Evolutionary conservation across 257 asterid genomes (phyloP).

Genomic region (Salvia miltiorrhiza): DNA sequence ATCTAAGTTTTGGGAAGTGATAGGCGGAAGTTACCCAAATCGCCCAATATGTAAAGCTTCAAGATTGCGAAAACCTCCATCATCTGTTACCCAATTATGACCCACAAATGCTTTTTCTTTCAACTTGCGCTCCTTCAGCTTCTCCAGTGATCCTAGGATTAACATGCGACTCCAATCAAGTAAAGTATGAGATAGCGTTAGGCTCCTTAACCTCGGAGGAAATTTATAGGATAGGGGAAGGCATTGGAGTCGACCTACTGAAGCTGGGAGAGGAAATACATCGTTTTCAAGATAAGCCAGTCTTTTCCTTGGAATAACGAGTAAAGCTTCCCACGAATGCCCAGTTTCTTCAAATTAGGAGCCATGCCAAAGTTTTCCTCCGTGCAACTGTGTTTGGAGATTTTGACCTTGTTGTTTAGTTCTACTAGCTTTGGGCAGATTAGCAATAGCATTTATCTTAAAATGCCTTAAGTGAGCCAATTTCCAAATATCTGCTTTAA

Average conservation of each 20-base stretch:
- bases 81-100: rapidly evolving
- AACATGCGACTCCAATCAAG: neutral
- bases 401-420: too few species aligned
- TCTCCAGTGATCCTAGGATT: neutral
- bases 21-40: neutral
- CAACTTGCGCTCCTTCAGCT: neutral
- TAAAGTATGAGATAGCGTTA: neutral
- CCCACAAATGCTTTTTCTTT: neutral
- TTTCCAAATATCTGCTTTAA: too few species aligned
- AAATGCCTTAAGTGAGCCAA: too few species aligned
- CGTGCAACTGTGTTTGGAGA: too few species aligned
- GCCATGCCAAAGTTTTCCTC: too few species aligned
- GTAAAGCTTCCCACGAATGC: too few species aligned
- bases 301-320: neutral
- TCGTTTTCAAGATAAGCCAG: neutral
- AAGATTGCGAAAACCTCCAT: neutral
- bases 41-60: neutral
- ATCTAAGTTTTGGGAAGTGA: neutral
- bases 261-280: rapidly evolving
- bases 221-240: neutral
- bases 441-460: too few species aligned
- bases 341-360: too few species aligned
- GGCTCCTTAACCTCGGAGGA: neutral
- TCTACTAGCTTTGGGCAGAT: too few species aligned
- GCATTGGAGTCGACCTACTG: neutral